Evolutionary conservation across 2,329 filamentous ascomycete species (phyloP).

Genomic region (Zymoseptoria tritici): DNA sequence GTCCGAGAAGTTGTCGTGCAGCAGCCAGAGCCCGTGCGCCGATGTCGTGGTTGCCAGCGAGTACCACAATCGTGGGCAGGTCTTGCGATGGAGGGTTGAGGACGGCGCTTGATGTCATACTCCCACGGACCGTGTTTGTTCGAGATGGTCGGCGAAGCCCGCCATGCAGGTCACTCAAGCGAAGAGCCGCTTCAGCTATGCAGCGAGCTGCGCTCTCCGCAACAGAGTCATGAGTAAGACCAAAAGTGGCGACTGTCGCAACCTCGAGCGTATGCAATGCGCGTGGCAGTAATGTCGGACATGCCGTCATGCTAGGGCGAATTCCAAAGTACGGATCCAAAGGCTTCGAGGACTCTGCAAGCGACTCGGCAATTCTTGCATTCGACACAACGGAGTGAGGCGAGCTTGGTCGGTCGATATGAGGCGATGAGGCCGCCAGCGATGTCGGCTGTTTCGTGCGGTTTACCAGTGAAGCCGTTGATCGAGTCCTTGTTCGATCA

Average conservation of each 20-base stretch:
- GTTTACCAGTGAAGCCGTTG: conserved; percentile 18
- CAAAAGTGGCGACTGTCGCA: conserved; percentile 78
- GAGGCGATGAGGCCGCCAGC: conserved; percentile 21
- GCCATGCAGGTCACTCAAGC: conserved; percentile 18
- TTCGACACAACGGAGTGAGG: conserved; percentile 24
- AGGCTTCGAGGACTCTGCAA: not conserved
- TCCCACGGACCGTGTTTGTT: conserved; percentile 48
- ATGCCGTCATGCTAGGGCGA: conserved; percentile 47
- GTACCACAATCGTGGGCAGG: conserved; percentile 58
- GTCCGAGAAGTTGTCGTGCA: conserved; percentile 77
- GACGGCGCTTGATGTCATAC: conserved; percentile 50
- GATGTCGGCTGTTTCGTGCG: conserved; percentile 16
- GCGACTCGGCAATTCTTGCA: conserved; percentile 17
- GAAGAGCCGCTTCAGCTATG: conserved; percentile 73
- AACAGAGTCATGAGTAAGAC: conserved; percentile 81
- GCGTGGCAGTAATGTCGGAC: conserved; percentile 56
- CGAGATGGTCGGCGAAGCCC: conserved; percentile 22
- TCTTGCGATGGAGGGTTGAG: conserved; percentile 38
- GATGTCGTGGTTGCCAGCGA: conserved; percentile 93
- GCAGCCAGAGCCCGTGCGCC: conserved; percentile 79
- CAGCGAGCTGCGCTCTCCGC: conserved; percentile 84
- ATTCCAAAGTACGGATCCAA: conserved; percentile 42
- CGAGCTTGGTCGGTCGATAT: conserved; percentile 24
- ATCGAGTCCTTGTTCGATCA: conserved; percentile 21
- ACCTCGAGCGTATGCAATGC: conserved; percentile 92